Evolutionary conservation across 1,284 basidiomycete species (phyloP).

Genomic region (Coriolopsis trogii): DNA sequence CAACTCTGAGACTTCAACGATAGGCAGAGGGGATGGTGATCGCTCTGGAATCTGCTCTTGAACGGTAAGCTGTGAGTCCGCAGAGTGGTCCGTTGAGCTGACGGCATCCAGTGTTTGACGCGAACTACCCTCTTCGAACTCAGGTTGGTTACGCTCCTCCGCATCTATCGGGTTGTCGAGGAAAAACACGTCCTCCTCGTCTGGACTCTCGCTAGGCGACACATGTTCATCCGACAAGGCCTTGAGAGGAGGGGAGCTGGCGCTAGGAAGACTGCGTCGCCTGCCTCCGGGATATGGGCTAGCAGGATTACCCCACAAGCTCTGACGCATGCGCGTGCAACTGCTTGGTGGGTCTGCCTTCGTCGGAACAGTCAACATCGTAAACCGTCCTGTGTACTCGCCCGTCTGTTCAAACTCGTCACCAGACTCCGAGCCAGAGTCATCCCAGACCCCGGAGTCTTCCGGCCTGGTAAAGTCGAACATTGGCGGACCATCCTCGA

Average conservation of each 20-base stretch:
- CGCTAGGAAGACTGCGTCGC: constrained; percentile 11
- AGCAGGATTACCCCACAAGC: constrained; percentile 68
- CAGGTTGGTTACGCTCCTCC: background rate
- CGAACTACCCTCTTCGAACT: constrained; percentile 10
- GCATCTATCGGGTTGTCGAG: constrained; percentile 8
- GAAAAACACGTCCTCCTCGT: constrained; percentile 23
- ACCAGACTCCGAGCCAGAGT: constrained; percentile 32
- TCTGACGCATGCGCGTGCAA: constrained; percentile 49
- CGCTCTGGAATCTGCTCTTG: constrained; percentile 1
- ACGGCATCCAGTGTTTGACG: constrained; percentile 2
- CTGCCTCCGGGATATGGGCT: constrained; percentile 50
- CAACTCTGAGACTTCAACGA: constrained; percentile 9
- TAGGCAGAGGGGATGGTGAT: constrained; percentile 21
- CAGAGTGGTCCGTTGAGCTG: constrained; percentile 3
- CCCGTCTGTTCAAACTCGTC: constrained; percentile 44
- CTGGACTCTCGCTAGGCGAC: constrained; percentile 7
- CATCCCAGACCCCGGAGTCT: constrained; percentile 35
- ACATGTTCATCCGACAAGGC: constrained; percentile 6
- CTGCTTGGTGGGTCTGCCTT: constrained; percentile 71
- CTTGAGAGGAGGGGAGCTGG: constrained; percentile 18
- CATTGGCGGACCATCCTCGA: constrained; percentile 30
- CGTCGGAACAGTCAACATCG: constrained; percentile 53
- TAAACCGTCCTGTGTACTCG: constrained; percentile 68
- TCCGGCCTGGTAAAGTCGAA: constrained; percentile 33
- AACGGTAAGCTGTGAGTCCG: constrained; percentile 1